Conservation (phyloP, 352 stramenopile genomes). For the Globisporangium nodosum region DNA sequence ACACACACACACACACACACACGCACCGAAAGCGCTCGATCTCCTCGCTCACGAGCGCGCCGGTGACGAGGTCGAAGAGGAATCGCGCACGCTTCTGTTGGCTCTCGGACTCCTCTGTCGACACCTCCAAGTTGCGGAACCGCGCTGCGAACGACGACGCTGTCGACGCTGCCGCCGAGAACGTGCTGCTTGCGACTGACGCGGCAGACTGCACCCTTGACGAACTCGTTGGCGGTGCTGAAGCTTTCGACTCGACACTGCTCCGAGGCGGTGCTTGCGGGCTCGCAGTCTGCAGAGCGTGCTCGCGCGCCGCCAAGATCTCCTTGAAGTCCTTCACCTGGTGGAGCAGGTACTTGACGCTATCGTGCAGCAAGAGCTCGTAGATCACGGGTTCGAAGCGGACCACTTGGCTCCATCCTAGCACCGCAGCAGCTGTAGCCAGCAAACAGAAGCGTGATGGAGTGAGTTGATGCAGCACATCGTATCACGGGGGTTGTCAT, state of each 20-base stretch:
- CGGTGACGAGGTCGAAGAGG: conserved; percentile 37
- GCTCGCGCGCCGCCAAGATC: conserved; percentile 42
- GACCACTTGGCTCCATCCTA: conserved; percentile 39
- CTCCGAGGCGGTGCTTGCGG: not conserved
- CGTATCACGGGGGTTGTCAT: not conserved
- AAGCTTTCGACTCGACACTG: not conserved
- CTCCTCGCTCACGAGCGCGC: conserved; percentile 57
- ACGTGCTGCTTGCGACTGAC: conserved; percentile 13
- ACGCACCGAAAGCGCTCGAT: conserved; percentile 49
- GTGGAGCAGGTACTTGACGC: conserved; percentile 53
- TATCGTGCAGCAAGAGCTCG: conserved; percentile 61
- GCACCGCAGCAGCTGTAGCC: conserved; percentile 26
- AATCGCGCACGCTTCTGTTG: conserved; percentile 37
- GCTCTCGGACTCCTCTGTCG: conserved; percentile 25
- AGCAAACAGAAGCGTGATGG: not conserved
- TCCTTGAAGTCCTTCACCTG: conserved; percentile 60
- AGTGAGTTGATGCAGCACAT: not conserved
- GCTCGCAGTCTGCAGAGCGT: conserved; percentile 13
- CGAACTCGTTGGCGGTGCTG: not conserved
- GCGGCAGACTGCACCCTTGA: conserved; percentile 12
- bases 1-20: not conserved
- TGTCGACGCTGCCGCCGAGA: conserved; percentile 20
- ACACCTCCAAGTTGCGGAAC: conserved; percentile 34
- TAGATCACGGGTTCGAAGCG: conserved; percentile 54
- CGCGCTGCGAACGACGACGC: conserved; percentile 35